phyloP scores from a whole-genome alignment of 2,329 filamentous ascomycete species.

The Sclerotinia glacialis region DNA sequence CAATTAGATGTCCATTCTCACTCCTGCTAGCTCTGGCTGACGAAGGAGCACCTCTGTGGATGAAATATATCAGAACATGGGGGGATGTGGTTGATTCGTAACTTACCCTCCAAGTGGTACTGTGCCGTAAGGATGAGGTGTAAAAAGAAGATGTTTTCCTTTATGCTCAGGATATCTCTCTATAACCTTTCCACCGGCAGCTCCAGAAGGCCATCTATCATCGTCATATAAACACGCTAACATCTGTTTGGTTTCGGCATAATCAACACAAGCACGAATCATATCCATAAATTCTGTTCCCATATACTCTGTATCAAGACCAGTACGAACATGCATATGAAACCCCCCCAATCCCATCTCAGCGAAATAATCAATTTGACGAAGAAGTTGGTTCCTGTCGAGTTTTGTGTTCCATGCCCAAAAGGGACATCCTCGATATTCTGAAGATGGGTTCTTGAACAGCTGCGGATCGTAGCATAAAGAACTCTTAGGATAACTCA shows the following conservation, averaged over 20 bases:
- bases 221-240: constrained; percentile 41
- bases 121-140: constrained; percentile 28
- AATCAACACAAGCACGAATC: constrained; percentile 38
- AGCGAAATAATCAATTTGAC: constrained; percentile 38
- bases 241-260: constrained; percentile 38
- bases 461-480: constrained; percentile 33
- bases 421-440: constrained; percentile 39
- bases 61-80: constrained; percentile 9
- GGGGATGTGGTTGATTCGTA: neutral
- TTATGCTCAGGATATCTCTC: constrained; percentile 35
- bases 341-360: constrained; percentile 41
- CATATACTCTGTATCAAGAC: constrained; percentile 40
- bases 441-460: constrained; percentile 37
- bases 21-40: constrained; percentile 16
- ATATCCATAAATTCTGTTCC: constrained; percentile 39
- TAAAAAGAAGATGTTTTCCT: constrained; percentile 37
- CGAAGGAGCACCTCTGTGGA: constrained; percentile 16
- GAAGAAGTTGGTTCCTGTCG: constrained; percentile 34
- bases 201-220: constrained; percentile 39
- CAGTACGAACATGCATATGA: constrained; percentile 39
- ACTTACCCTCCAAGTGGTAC: constrained; percentile 13
- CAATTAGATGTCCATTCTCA: constrained; percentile 33
- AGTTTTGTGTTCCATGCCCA: constrained; percentile 40
- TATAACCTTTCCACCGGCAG: constrained; percentile 37
- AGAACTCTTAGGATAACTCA: constrained; percentile 37